Conservation (phyloP, 352 stramenopile species). For the Pythium periplocum region DNA sequence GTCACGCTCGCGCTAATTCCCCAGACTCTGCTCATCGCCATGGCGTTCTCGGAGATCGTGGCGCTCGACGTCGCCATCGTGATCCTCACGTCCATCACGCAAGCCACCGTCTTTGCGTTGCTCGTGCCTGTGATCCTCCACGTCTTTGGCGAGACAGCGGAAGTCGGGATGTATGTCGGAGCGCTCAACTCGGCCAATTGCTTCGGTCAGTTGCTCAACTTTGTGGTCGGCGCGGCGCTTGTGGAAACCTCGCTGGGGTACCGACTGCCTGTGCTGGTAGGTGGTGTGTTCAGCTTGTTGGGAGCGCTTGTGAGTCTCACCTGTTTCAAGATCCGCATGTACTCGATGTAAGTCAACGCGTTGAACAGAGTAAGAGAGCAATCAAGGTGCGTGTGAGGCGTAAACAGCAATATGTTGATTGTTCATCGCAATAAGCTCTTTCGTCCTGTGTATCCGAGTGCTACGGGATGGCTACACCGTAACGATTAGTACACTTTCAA, state of each 20-base stretch:
- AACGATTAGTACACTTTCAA: conserved; percentile 1
- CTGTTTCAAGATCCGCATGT: conserved; percentile 70
- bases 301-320: conserved; percentile 50
- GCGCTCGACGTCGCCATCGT: conserved; percentile 36
- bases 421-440: conserved; percentile 18
- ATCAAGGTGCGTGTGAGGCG: background rate
- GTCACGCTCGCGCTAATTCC: conserved; percentile 27
- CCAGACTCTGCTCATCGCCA: conserved; percentile 43
- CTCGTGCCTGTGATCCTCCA: conserved; percentile 69
- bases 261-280: conserved; percentile 56
- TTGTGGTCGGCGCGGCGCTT: conserved; percentile 42
- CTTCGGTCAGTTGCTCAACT: conserved; percentile 70
- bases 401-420: background rate
- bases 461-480: conserved; percentile 24
- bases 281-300: conserved; percentile 55
- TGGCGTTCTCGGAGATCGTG: conserved; percentile 37
- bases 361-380: background rate
- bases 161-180: conserved; percentile 68
- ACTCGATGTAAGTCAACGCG: conserved; percentile 50
- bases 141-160: conserved; percentile 40
- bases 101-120: conserved; percentile 56
- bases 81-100: conserved; percentile 39
- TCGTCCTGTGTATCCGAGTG: conserved; percentile 44
- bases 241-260: conserved; percentile 64
- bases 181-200: conserved; percentile 75